These are phyloP conservation scores for Phialophora expanda DNA, from an alignment of 2,329 filamentous ascomycete species.

Conservation along the genomic window DNA sequence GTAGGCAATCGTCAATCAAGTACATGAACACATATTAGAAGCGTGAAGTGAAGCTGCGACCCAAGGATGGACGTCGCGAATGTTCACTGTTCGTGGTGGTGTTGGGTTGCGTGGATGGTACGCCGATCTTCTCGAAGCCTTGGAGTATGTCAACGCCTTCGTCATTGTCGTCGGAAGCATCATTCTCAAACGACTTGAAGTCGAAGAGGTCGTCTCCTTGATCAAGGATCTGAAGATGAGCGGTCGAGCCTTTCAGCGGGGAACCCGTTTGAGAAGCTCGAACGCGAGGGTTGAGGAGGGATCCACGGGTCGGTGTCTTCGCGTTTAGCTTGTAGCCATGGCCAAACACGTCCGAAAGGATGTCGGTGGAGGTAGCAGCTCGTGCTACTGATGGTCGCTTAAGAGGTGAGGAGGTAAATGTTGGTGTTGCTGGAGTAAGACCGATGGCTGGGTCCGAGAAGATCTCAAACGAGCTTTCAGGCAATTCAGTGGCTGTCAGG, in stretches of 20 bases:
- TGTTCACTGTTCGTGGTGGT: constrained; percentile 19
- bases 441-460: constrained; percentile 55
- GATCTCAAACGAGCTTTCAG: constrained; percentile 61
- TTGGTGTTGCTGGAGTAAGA: constrained; percentile 46
- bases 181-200: constrained; percentile 54
- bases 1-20: constrained; percentile 16
- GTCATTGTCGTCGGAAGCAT: constrained; percentile 49
- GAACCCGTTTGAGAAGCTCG: constrained; percentile 30
- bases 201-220: constrained; percentile 54
- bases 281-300: constrained; percentile 40
- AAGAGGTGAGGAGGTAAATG: constrained; percentile 57
- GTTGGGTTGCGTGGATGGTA: constrained; percentile 19
- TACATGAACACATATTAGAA: constrained; percentile 30
- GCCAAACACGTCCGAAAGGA: constrained; percentile 54
- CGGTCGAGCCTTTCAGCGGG: constrained; percentile 30
- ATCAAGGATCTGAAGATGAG: constrained; percentile 44
- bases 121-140: constrained; percentile 55
- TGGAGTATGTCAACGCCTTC: constrained; percentile 53
- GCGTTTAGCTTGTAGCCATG: constrained; percentile 46
- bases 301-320: constrained; percentile 46
- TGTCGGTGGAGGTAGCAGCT: constrained; percentile 55
- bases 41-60: constrained; percentile 35
- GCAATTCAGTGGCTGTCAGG: constrained; percentile 45
- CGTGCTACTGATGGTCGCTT: constrained; percentile 58
- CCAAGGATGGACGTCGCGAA: constrained; percentile 30